A percentile compares a stretch with the other conserved stretches of the same genome.
phyloP scores from a whole-genome alignment of 2,329 filamentous ascomycete species.

The Coleophoma eucalyptorum region DNA sequence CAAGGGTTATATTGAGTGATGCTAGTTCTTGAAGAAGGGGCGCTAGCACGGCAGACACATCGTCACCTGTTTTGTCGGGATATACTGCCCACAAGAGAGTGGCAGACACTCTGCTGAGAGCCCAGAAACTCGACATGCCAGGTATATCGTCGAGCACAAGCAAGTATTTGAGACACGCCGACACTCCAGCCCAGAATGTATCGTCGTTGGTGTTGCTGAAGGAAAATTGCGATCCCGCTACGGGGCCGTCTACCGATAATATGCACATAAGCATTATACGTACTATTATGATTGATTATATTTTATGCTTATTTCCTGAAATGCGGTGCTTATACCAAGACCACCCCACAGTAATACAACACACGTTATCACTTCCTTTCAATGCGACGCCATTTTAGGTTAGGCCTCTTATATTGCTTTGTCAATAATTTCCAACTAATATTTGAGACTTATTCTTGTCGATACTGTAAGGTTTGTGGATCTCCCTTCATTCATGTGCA shows the following conservation, averaged over 20 bases:
- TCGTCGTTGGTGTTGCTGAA: slow-evolving; percentile 33
- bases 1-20: slow-evolving; percentile 23
- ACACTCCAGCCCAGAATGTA: slow-evolving; percentile 42
- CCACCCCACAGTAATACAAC: no score
- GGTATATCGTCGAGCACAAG: slow-evolving; percentile 12
- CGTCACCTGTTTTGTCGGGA: slow-evolving; percentile 35
- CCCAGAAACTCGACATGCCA: slow-evolving; percentile 42
- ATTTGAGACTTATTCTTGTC: no score
- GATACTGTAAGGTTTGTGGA: no score
- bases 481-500: no score
- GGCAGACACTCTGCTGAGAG: slow-evolving; percentile 41
- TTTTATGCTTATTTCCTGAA: no score
- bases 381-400: no score
- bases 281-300: no score
- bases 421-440: no score
- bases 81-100: slow-evolving; percentile 40
- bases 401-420: no score
- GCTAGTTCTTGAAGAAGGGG: slow-evolving; percentile 38
- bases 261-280: no score
- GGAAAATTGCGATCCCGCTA: slow-evolving; percentile 38
- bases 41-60: slow-evolving; percentile 37
- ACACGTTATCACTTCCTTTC: no score
- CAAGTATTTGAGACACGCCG: slow-evolving; percentile 1
- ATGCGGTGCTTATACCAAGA: no score
- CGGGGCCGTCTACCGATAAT: slow-evolving; percentile 32